Evolutionary conservation across 257 asterid genomes (phyloP).

Genomic region (Solanum infundibuliforme): DNA sequence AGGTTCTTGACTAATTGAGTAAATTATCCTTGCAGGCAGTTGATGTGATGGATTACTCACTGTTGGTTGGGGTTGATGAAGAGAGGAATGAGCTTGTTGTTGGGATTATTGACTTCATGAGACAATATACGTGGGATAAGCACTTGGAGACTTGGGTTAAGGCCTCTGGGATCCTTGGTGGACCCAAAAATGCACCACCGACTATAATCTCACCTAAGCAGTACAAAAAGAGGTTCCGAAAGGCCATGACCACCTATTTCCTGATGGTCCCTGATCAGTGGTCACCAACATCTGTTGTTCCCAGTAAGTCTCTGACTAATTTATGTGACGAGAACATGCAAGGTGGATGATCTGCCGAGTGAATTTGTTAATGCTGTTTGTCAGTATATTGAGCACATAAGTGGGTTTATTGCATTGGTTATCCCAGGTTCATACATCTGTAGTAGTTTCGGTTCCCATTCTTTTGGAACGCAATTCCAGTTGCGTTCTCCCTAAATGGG

Average conservation of each 20-base stretch:
- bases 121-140: conserved; percentile 98
- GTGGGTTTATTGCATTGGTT: conserved; percentile 12
- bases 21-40: conserved; percentile 41
- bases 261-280: conserved; percentile 95
- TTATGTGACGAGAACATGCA: conserved; percentile 39
- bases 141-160: conserved; percentile 96
- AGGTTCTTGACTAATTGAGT: background rate
- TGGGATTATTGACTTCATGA: conserved; percentile 94
- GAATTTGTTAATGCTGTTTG: conserved; percentile 5
- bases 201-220: conserved; percentile 90
- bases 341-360: conserved; percentile 8
- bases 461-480: conserved; percentile 35
- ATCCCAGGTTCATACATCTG: conserved; percentile 13
- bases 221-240: conserved; percentile 89
- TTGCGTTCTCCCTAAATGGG: conserved; percentile 9
- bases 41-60: conserved; percentile 92
- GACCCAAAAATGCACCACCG: conserved; percentile 69
- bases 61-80: conserved; percentile 83
- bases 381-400: conserved; percentile 17
- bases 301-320: conserved; percentile 58
- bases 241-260: conserved; percentile 89
- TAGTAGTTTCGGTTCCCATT: conserved; percentile 14
- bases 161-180: conserved; percentile 92
- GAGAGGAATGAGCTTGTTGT: conserved; percentile 90
- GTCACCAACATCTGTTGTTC: conserved; percentile 53